Percentiles rank a stretch among this genome's conserved stretches.
Evolutionary conservation across 495 filamentous ascomycete species (phyloP).

Genomic region (Hyphodiscus hymeniophilus): DNA sequence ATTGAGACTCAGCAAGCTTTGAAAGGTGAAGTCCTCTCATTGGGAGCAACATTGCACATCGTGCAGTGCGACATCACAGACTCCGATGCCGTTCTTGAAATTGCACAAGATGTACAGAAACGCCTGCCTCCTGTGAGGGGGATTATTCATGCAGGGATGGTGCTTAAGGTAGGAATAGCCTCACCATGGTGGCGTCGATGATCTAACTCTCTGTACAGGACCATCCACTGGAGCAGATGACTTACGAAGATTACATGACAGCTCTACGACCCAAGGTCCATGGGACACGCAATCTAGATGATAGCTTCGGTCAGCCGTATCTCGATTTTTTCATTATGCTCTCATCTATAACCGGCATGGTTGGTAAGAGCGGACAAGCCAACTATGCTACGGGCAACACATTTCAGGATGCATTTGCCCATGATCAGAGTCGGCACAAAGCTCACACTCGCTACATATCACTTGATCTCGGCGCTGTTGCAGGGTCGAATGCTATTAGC

Average conservation of each 20-base stretch:
- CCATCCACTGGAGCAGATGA: not conserved
- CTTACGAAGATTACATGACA: constrained; percentile 22
- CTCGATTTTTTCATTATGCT: constrained; percentile 61
- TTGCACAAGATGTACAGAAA: too few relatives aligned
- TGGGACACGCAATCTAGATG: constrained; percentile 31
- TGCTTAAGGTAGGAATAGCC: constrained; percentile 29
- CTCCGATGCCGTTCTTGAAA: too few relatives aligned
- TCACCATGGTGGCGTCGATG: too few relatives aligned
- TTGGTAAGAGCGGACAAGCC: constrained; percentile 50
- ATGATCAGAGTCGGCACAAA: constrained; percentile 5
- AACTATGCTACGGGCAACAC: constrained; percentile 56
- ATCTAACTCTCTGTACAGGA: constrained; percentile 16
- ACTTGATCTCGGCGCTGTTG: not conserved
- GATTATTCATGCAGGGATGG: constrained; percentile 37
- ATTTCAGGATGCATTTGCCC: constrained; percentile 46
- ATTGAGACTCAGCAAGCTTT: not conserved
- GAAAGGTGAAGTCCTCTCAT: not conserved
- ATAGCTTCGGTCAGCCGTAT: constrained; percentile 18
- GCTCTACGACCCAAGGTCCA: constrained; percentile 32
- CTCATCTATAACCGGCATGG: constrained; percentile 49
- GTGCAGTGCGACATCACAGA: constrained; percentile 27
- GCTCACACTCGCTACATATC: not conserved
- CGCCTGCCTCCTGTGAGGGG: constrained; percentile 32
- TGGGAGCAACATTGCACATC: not conserved
- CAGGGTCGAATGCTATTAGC: not conserved